These are phyloP conservation scores for Suillus hirtellus DNA, from an alignment of 768 basidiomycete species.

Conservation along the genomic window DNA sequence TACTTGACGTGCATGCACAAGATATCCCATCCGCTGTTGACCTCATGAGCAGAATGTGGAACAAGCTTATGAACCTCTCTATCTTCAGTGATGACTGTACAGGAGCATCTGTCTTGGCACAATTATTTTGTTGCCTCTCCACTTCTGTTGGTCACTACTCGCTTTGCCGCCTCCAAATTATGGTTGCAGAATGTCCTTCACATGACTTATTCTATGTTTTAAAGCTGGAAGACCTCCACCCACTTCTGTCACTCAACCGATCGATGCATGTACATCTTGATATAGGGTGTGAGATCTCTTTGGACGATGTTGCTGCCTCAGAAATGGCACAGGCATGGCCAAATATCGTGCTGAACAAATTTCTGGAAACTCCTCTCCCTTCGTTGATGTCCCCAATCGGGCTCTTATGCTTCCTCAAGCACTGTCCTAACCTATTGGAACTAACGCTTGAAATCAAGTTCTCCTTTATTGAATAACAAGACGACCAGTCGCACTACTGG, in stretches of 20 bases:
- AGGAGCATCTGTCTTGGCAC: not conserved
- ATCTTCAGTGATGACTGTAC: not conserved
- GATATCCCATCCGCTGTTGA: not conserved
- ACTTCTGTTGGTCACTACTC: not conserved
- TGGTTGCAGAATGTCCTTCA: not conserved
- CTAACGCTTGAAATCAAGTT: slow-evolving; percentile 26
- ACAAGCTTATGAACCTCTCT: not conserved
- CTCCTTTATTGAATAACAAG: slow-evolving; percentile 15
- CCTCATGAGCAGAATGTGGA: slow-evolving; percentile 4
- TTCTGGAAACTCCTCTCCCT: not conserved
- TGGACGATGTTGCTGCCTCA: slow-evolving; percentile 25
- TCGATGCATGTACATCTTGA: slow-evolving; percentile 25
- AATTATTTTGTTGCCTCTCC: not conserved
- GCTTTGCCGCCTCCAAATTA: not conserved
- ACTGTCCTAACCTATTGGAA: slow-evolving; percentile 12
- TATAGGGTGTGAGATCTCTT: slow-evolving; percentile 18
- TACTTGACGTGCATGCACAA: not conserved
- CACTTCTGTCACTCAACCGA: slow-evolving; percentile 18
- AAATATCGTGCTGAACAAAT: not conserved
- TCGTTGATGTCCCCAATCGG: slow-evolving; percentile 19
- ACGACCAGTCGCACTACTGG: slow-evolving; percentile 5
- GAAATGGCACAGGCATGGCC: slow-evolving; percentile 23
- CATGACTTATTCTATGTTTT: not conserved
- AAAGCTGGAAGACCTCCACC: not conserved
- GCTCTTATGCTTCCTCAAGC: slow-evolving; percentile 21